Evolutionary conservation across 139 green algal species (phyloP).

Genomic region (Auxenochlorella pyrenoidosa): DNA sequence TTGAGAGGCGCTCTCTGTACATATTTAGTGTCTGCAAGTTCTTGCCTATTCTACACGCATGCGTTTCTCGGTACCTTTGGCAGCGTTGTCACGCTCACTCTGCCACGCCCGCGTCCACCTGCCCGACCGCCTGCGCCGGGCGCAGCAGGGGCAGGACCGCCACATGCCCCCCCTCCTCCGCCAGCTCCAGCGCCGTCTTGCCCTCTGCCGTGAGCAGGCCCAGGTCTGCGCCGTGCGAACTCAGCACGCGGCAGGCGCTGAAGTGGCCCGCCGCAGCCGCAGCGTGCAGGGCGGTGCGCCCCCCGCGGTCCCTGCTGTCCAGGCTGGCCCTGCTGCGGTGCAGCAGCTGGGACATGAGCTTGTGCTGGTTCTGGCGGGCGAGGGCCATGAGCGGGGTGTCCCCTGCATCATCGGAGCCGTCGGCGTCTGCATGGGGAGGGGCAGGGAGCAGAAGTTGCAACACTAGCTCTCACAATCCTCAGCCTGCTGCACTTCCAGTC

Average conservation of each 20-base stretch:
- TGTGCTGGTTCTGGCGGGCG: conserved; percentile 14
- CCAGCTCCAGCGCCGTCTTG: conserved; percentile 16
- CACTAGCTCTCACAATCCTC: not conserved
- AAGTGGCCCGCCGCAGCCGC: conserved; percentile 15
- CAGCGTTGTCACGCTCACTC: not conserved
- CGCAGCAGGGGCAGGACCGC: conserved; percentile 1
- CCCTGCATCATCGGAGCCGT: not conserved
- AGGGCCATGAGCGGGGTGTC: conserved; percentile 23
- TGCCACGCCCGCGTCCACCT: too few species aligned
- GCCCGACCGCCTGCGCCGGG: too few species aligned
- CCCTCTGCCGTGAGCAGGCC: conserved; percentile 8
- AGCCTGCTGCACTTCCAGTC: not conserved
- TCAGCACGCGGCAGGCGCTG: conserved; percentile 15
- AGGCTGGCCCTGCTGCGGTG: not conserved
- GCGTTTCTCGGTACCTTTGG: too few species aligned
- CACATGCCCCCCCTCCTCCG: not conserved
- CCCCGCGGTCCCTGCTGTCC: not conserved
- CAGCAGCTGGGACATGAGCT: conserved; percentile 13
- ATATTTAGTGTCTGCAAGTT: too few species aligned
- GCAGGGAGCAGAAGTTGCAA: too few species aligned
- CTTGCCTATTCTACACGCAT: not conserved
- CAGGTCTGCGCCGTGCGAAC: not conserved
- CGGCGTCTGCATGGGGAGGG: not conserved
- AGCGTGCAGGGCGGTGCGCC: conserved; percentile 17
- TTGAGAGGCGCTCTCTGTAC: too few species aligned